A percentile compares a stretch with the other conserved stretches of the same genome.
These are phyloP conservation scores for Osmanthus fragrans DNA, from an alignment of 257 asterid species.

Conservation along the genomic window DNA sequence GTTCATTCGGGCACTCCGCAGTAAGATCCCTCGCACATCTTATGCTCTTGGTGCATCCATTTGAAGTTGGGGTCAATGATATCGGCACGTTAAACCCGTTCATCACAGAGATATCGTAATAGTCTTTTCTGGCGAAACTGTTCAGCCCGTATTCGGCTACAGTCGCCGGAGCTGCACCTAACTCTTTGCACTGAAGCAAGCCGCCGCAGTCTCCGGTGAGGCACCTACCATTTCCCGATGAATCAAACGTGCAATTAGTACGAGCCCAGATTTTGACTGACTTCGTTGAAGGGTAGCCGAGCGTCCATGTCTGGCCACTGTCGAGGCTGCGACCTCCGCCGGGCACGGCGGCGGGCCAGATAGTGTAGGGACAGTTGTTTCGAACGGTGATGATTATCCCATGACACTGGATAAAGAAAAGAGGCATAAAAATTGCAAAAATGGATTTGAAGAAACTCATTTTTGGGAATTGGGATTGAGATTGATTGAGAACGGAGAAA, in stretches of 20 bases:
- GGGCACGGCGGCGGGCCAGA: conserved; percentile 62
- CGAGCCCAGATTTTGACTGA: conserved; percentile 62
- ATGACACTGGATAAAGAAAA: conserved; percentile 34
- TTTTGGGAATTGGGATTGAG: background rate
- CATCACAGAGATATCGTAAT: conserved; percentile 48
- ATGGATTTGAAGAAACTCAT: conserved; percentile 27
- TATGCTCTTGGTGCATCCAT: conserved; percentile 47
- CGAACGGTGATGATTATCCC: conserved; percentile 39
- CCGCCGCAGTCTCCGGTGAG: conserved; percentile 68
- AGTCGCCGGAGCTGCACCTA: conserved; percentile 55
- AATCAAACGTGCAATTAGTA: conserved; percentile 55
- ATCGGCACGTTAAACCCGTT: conserved; percentile 66
- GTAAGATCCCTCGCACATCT: conserved; percentile 53
- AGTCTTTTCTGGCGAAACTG: conserved; percentile 44
- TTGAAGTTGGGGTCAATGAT: conserved; percentile 38
- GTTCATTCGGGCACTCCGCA: conserved; percentile 55
- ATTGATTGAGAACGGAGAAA: background rate
- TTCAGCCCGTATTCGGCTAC: conserved; percentile 58
- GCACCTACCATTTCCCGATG: conserved; percentile 52
- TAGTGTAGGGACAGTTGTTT: conserved; percentile 60
- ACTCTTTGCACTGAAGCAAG: conserved; percentile 33
- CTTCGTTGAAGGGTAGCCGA: conserved; percentile 30
- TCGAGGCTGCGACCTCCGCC: conserved; percentile 67
- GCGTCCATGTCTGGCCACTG: conserved; percentile 42
- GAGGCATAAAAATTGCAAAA: conserved; percentile 17